A percentile compares a stretch with the other conserved stretches of the same genome.
These are phyloP conservation scores for Saccharomycopsis sp. DNA, from an alignment of 805 yeast species.

Conservation along the genomic window DNA sequence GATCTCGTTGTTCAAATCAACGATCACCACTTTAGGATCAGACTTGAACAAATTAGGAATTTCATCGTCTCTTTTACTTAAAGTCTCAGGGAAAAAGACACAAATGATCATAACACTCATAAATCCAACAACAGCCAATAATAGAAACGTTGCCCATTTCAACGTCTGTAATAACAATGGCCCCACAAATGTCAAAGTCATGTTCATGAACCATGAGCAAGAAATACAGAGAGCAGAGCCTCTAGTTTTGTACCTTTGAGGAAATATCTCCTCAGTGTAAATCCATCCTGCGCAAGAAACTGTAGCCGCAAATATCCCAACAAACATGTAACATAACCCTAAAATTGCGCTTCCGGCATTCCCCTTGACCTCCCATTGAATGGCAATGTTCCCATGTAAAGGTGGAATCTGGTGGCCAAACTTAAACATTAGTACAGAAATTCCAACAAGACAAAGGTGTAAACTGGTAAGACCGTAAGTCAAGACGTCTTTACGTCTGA, in stretches of 20 bases:
- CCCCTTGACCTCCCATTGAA: constrained; percentile 32
- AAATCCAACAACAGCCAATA: constrained; percentile 33
- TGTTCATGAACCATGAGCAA: constrained; percentile 39
- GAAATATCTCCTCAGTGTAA: constrained; percentile 45
- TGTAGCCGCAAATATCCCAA: constrained; percentile 41
- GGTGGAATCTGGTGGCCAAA: constrained; percentile 32
- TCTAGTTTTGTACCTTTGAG: constrained; percentile 38
- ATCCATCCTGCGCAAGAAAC: constrained; percentile 43
- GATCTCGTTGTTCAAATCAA: background rate
- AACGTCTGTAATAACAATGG: constrained; percentile 34
- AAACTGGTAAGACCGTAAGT: constrained; percentile 38
- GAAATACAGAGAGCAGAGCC: constrained; percentile 42
- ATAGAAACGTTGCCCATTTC: constrained; percentile 36
- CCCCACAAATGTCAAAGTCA: constrained; percentile 32
- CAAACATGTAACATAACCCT: constrained; percentile 39
- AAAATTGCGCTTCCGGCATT: constrained; percentile 38
- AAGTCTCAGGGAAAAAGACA: constrained; percentile 41
- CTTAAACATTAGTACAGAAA: constrained; percentile 33
- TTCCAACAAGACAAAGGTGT: constrained; percentile 30
- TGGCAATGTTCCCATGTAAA: constrained; percentile 29
- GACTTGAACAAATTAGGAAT: constrained; percentile 25
- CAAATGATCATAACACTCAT: constrained; percentile 29
- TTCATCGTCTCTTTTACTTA: constrained; percentile 26
- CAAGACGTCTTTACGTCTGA: constrained; percentile 42
- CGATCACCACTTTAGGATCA: background rate